phyloP scores from a whole-genome alignment of 495 filamentous ascomycete genomes.

The Cryomyces minteri region DNA sequence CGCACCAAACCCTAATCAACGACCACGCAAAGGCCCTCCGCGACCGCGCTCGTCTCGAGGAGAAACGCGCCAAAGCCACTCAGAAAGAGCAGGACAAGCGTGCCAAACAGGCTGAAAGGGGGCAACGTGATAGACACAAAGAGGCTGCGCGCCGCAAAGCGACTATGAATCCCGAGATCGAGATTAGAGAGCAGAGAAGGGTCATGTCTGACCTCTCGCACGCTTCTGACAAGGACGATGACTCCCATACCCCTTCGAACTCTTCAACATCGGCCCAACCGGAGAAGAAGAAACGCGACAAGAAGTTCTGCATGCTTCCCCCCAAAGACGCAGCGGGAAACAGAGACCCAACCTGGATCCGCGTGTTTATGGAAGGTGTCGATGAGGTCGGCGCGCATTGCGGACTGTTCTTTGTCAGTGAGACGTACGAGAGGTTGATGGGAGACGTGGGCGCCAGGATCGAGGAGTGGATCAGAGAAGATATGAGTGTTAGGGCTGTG shows the following conservation, averaged over 20 bases:
- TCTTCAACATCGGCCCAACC: neutral
- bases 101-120: slow-evolving; percentile 1
- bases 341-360: slow-evolving; percentile 51
- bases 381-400: slow-evolving; percentile 80
- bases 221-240: neutral
- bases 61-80: slow-evolving; percentile 31
- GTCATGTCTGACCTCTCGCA: neutral
- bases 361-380: slow-evolving; percentile 60
- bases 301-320: slow-evolving; percentile 67
- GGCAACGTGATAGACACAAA: slow-evolving; percentile 1
- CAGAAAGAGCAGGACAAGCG: slow-evolving; percentile 20
- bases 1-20: slow-evolving; percentile 41
- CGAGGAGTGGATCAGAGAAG: slow-evolving; percentile 53
- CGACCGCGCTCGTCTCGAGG: slow-evolving; percentile 34
- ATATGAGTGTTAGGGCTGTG: slow-evolving; percentile 3
- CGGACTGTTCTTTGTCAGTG: slow-evolving; percentile 51
- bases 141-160: neutral
- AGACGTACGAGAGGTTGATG: slow-evolving; percentile 56
- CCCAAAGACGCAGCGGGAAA: slow-evolving; percentile 24
- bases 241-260: neutral
- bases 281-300: slow-evolving; percentile 15
- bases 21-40: slow-evolving; percentile 41
- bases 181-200: slow-evolving; percentile 7
- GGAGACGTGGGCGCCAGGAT: slow-evolving; percentile 54
- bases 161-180: neutral